Conservation (phyloP, 75 land plant species). For the Sequoia sempervirens region DNA sequence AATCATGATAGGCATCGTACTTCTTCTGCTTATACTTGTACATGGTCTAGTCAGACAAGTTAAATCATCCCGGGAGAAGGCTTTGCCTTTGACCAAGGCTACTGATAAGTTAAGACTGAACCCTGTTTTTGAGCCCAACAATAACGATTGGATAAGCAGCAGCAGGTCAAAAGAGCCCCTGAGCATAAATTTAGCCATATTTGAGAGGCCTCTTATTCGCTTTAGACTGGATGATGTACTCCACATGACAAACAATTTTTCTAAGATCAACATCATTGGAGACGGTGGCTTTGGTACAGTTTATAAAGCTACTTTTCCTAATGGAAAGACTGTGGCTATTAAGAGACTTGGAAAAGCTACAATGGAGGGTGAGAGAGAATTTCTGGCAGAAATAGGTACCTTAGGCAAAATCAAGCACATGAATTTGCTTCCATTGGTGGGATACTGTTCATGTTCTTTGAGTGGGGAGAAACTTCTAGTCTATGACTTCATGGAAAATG, state of each 20-base stretch:
- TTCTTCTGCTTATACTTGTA: conserved; percentile 10
- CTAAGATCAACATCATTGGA: conserved; percentile 27
- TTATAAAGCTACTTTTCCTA: conserved; percentile 29
- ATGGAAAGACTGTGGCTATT: conserved; percentile 34
- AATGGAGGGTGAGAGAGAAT: conserved; percentile 36
- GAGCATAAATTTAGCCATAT: conserved; percentile 39
- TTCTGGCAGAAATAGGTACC: conserved; percentile 45
- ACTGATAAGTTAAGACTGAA: conserved; percentile 23
- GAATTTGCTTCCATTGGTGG: conserved; percentile 37
- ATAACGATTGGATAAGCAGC: background rate
- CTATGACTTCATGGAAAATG: conserved; percentile 45
- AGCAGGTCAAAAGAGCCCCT: conserved; percentile 27
- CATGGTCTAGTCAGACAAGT: conserved; percentile 8
- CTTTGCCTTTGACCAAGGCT: background rate
- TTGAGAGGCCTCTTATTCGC: conserved; percentile 18
- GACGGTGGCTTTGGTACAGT: conserved; percentile 49
- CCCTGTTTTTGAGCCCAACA: conserved; percentile 9
- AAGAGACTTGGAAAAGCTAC: conserved; percentile 31
- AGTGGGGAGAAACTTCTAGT: conserved; percentile 42
- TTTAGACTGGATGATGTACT: conserved; percentile 22
- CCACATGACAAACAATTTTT: conserved; percentile 25
- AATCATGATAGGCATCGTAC: conserved; percentile 18
- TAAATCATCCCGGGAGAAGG: conserved; percentile 1
- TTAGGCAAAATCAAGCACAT: conserved; percentile 48
- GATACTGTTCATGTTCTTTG: conserved; percentile 46